Evolutionary conservation across 2,329 filamentous ascomycete genomes (phyloP).

Genomic region (Fusarium staphyleae): DNA sequence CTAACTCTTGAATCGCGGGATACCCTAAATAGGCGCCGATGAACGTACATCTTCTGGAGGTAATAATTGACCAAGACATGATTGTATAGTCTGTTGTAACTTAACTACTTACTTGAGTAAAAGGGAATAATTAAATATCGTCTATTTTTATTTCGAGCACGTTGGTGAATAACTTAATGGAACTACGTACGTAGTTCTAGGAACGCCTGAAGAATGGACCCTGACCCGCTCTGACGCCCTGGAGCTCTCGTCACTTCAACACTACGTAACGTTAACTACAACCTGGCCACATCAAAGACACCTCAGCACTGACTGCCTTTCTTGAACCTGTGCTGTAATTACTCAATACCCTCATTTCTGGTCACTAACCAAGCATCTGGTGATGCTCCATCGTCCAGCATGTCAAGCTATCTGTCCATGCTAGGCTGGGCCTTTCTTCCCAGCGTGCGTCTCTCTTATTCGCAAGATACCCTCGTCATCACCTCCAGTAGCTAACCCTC

Average conservation of each 20-base stretch:
- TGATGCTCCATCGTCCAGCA: constrained; percentile 43
- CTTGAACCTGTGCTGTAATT: background rate
- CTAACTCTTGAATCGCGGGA: background rate
- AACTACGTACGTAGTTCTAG: too few species aligned
- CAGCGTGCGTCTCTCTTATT: constrained; percentile 49
- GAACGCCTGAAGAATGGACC: too few species aligned
- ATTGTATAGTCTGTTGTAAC: too few species aligned
- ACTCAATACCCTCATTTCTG: background rate
- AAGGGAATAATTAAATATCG: too few species aligned
- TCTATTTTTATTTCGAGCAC: too few species aligned
- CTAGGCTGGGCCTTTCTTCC: constrained; percentile 66
- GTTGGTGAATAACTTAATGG: too few species aligned
- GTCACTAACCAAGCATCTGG: constrained; percentile 6
- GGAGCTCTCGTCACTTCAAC: constrained; percentile 16
- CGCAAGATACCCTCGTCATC: background rate
- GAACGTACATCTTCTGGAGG: background rate
- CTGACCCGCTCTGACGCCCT: constrained; percentile 41
- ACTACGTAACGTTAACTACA: constrained; percentile 26
- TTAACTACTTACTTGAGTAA: too few species aligned
- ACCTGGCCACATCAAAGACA: constrained; percentile 32
- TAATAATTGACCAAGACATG: background rate
- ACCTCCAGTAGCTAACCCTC: constrained; percentile 25
- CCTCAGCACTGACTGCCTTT: constrained; percentile 2
- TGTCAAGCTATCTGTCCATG: constrained; percentile 62
- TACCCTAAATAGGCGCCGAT: background rate